Base-by-base conservation (phyloP, 306 rosid genomes). In the Quercus aquifolioides region DNA sequence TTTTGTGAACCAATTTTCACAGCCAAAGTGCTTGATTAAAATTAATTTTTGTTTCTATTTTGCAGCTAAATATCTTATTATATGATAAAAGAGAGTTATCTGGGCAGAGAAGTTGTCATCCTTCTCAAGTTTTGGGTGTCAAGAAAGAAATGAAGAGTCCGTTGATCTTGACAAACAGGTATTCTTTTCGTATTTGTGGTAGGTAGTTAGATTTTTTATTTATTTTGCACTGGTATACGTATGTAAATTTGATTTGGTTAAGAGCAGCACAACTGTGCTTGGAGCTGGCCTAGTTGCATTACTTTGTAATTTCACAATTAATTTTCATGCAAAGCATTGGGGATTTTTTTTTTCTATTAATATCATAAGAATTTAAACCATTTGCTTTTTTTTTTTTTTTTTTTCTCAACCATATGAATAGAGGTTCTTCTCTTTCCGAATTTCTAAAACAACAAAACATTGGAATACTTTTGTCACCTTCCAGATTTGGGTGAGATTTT, bases 21-120 rank as follows among this genome's bases (percentile, higher is more conserved):
- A 31, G 65, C 51, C 51, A 46, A 74, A 69, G 75, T 59, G 63
- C 19, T 62, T 75, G 76, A 75, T 62, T 71, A 81, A 80, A 73
- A 70, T 54, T 83, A 64, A 78, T 33, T 76, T 26, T 82, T 76
- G 60, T 82, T 88, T 76, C 74, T 75, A 74, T 57, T 67, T 84
- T 82, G 81, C 92, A 91, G 97, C 80, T 94, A 55, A 88, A 88
- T 85, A 62, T 92, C 84, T 86, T 65, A 89, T 81, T 71, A 72
- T 87, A 87, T 83, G 90, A 88, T 81, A 83, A 86, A 92, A 88
- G 89, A 83, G 92, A 92, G 81, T 80, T 94, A 82, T 91, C 96
- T 79, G 92, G 97, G 79, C 98, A 94, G 74, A 89, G 82, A 75
- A 79, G 70, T 31, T 91, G 94, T 77, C 93, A 89, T 78, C 96